Evolutionary conservation across 306 rosid species (phyloP).

Genomic region (Medicago truncatula): DNA sequence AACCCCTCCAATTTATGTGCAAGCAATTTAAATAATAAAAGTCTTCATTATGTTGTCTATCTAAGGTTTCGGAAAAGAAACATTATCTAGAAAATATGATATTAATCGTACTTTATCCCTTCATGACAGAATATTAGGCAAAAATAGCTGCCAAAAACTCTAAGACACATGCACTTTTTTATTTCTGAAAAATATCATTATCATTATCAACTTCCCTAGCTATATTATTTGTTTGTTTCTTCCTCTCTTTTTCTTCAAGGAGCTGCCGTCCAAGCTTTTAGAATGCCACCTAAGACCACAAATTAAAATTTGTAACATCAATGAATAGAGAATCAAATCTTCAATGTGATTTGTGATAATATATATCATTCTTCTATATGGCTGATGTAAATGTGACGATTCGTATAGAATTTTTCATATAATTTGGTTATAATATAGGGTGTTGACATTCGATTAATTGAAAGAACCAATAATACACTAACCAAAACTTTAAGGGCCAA

Average conservation of each 20-base stretch:
- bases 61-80: constrained; percentile 35
- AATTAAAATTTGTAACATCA: constrained; percentile 21
- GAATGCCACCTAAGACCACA: constrained; percentile 25
- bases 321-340: constrained; percentile 24
- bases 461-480: constrained; percentile 19
- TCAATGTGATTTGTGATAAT: constrained; percentile 27
- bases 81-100: constrained; percentile 28
- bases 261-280: constrained; percentile 11
- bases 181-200: neutral
- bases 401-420: constrained; percentile 16
- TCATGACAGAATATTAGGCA: constrained; percentile 15
- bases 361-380: constrained; percentile 5
- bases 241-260: constrained; percentile 16
- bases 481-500: constrained; percentile 18
- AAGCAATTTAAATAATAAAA: constrained; percentile 41
- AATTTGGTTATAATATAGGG: neutral
- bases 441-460: constrained; percentile 26
- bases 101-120: neutral
- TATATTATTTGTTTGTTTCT: constrained; percentile 25
- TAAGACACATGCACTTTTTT: neutral
- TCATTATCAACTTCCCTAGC: neutral
- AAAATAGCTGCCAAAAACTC: constrained; percentile 3
- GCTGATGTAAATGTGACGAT: constrained; percentile 39
- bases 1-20: constrained; percentile 26
- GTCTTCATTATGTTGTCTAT: constrained; percentile 44